Evolutionary conservation across 352 stramenopile species (phyloP).

Genomic region (Thraustochytrium sp.): DNA sequence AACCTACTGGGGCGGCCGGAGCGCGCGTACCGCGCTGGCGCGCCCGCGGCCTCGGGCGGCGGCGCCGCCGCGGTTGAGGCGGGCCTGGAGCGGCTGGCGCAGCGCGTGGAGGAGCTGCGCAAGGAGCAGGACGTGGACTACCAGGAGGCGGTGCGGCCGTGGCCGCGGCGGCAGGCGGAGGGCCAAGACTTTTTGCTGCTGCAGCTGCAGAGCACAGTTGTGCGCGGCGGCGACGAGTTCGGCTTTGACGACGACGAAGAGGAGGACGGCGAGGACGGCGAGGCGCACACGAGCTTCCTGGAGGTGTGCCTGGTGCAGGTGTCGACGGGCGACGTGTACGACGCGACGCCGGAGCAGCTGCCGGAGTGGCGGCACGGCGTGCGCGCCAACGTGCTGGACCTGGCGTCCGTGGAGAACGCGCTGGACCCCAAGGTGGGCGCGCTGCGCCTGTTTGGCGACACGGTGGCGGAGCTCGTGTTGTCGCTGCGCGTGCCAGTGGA

Average conservation of each 20-base stretch:
- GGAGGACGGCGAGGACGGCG: neutral
- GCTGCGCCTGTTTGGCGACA: constrained; percentile 21
- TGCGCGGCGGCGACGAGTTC: neutral
- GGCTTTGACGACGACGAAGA: constrained; percentile 4
- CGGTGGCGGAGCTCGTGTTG: constrained; percentile 15
- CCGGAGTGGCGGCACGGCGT: neutral
- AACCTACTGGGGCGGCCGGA: neutral
- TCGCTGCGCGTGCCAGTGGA: neutral
- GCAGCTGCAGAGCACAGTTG: constrained; percentile 6
- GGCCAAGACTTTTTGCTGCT: neutral
- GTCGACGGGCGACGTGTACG: constrained; percentile 2
- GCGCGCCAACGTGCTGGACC: constrained; percentile 13
- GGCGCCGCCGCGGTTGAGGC: neutral
- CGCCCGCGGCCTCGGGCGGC: neutral
- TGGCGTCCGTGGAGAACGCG: neutral
- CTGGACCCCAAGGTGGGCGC: neutral
- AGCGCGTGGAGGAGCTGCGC: neutral
- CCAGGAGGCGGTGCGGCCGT: neutral
- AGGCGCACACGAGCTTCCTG: neutral
- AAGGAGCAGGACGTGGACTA: constrained; percentile 8
- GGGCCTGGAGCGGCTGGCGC: neutral
- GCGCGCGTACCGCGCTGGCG: neutral
- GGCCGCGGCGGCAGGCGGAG: neutral
- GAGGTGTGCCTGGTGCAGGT: neutral
- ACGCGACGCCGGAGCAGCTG: neutral